Base-by-base conservation (phyloP, 257 asterid species). In the Solanum chilense region DNA sequence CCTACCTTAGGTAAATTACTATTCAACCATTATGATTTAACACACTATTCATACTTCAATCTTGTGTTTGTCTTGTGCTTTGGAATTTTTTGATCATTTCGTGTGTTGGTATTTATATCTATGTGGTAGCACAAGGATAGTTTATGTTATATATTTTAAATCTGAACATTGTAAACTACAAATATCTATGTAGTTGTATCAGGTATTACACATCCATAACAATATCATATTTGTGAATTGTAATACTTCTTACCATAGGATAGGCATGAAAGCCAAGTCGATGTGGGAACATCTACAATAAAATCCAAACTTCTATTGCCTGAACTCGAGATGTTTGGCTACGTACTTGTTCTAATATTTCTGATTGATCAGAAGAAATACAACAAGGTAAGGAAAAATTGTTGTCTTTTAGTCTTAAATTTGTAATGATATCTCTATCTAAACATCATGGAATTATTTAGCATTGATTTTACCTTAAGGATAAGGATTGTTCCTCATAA, bases 401-500 rank as follows among this genome's bases (percentile, higher is more conserved):
- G 66, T 12, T 31, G 35, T 25, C 71, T 47, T 45, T 76, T 78
- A 10, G 68, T 41, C 58, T n/a, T 23, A 56, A 23, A 10, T 60
- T 73, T 39, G 6, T 18, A 68, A 84, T 56, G 74, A 41, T 44
- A 44, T 85, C n/a, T 71, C 80, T 62, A 49, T 29, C 20, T 21
- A 81, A 73, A 81, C 69, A 15, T 58, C 45, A 4, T 29, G 47
- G 56, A 86, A 20, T 23, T 44, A 31, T 58, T 45, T 25, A 86
- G 42, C 77, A 89, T 75, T 84, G 80, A 76, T 73, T 56, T 75
- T 75, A 62, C 27, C 68, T 84, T 88, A 88, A 95, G 98, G 98
- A 95, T 64, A 95, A 93, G 90, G 91, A 93, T 87, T 94, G 96
- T 92, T 95, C 96, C 66, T 90, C 95, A 47, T 91, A 95, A 84